Evolutionary conservation across 2,329 filamentous ascomycete species (phyloP).

Genomic region (Diplodia sapinea): DNA sequence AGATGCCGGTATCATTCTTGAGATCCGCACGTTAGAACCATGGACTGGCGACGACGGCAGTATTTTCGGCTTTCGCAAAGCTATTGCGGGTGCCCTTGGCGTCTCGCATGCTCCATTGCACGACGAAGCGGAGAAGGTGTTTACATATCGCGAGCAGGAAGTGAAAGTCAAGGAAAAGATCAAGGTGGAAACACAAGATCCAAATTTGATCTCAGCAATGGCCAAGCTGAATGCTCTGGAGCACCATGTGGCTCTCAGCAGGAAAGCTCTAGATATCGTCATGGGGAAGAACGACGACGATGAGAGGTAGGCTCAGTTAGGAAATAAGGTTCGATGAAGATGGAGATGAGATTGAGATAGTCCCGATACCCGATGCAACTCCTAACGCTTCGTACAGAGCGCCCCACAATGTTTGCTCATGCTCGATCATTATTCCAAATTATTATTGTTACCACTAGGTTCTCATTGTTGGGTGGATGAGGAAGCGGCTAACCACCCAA

Average conservation of each 20-base stretch:
- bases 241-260: constrained; percentile 71
- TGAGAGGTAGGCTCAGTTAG: not conserved
- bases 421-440: not conserved
- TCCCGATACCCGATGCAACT: not conserved
- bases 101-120: constrained; percentile 50
- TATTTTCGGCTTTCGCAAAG: constrained; percentile 63
- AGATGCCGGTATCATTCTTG: constrained; percentile 62
- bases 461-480: not conserved
- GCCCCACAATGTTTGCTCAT: not conserved
- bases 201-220: constrained; percentile 79
- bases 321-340: not conserved
- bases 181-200: constrained; percentile 85
- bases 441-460: not conserved
- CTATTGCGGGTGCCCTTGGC: constrained; percentile 57
- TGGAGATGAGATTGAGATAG: not conserved
- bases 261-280: constrained; percentile 75
- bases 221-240: constrained; percentile 82
- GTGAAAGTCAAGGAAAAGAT: constrained; percentile 91
- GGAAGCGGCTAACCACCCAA: not conserved
- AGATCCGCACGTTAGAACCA: constrained; percentile 73
- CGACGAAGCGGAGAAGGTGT: constrained; percentile 76
- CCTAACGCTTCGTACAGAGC: not conserved
- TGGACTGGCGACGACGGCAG: constrained; percentile 41
- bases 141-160: constrained; percentile 70
- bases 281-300: constrained; percentile 61